Base-by-base conservation (phyloP, 768 basidiomycete genomes). In the Mycena olivaceomarginata region DNA sequence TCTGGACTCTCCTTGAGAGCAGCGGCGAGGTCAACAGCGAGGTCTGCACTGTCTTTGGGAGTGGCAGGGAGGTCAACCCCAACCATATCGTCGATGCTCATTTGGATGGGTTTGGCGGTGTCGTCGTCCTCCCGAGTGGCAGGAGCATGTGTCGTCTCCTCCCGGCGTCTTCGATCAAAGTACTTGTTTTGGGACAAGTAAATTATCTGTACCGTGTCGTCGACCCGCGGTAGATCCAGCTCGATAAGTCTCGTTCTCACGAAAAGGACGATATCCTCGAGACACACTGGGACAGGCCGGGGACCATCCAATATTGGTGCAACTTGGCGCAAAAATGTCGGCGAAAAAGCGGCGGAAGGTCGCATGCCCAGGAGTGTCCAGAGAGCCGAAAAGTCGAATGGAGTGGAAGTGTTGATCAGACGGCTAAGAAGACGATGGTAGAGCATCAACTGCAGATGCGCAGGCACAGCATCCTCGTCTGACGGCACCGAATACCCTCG, bases 391-490 rank as follows among this genome's bases (percentile, higher is more conserved):
- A 93, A 95, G 78, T 93, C 88, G 74, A 92, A 90, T 0, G 87
- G 87, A 8, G 80, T 78, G n/a, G 85, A 82, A 4, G 82, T 82
- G 4, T 89, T 83, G 25, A 93, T 82, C 11, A 95, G 84, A 5
- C 85, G 84, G 25, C 87, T 86, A 46, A 97, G 87, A 67, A 97
- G 90, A 18, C 91, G 91, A 79, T 91, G 90, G 81, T 97, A 97
- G 53, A 96, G 85, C 94, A 95, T 95, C 5, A 96, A 88, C 82
- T 97, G 96, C 45, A 96, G 84, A 8, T 91, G 90, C 0, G 95
- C 88, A 1, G 92, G 82, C 15, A 90, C 82, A 0, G 92, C 88
- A 76, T 96, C 95, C 56, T 89, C 87, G 16, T 92, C 87, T 5
- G 87, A 82, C 1, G 95, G 95, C 1, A 96, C 77, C 20, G 83